phyloP scores from a whole-genome alignment of 306 rosid species.

The Ormosia emarginata region DNA sequence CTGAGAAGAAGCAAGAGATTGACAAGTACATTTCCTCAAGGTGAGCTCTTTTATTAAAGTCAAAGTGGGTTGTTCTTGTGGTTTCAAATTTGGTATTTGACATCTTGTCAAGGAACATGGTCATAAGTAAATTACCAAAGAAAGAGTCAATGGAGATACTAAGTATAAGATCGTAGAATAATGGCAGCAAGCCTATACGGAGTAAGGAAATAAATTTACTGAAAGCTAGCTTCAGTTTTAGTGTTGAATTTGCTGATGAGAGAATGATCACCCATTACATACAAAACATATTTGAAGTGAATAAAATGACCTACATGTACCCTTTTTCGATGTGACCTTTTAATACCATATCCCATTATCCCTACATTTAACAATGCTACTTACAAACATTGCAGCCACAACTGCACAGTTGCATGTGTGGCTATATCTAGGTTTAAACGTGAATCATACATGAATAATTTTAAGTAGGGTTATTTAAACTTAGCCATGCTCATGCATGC shows the following conservation, averaged over 20 bases:
- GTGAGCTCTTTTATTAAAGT: slow-evolving; percentile 14
- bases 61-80: not conserved
- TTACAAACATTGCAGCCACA: not conserved
- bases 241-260: too few relatives aligned
- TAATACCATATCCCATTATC: not conserved
- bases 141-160: not conserved
- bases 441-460: not conserved
- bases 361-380: not conserved
- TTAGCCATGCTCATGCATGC: not conserved
- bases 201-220: too few relatives aligned
- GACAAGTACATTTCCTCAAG: slow-evolving; percentile 28
- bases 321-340: not conserved
- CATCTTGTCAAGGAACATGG: not conserved
- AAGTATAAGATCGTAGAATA: not conserved
- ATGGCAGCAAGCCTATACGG: not conserved
- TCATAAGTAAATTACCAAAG: not conserved
- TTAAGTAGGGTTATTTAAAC: not conserved
- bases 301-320: not conserved
- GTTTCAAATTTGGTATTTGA: not conserved
- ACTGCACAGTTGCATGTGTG: not conserved
- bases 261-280: not conserved
- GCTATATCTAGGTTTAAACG: not conserved
- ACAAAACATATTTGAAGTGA: not conserved
- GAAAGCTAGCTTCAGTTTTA: not conserved
- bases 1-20: slow-evolving; percentile 21